phyloP scores from a whole-genome alignment of 2,329 filamentous ascomycete species.

The Penicillium sp. region DNA sequence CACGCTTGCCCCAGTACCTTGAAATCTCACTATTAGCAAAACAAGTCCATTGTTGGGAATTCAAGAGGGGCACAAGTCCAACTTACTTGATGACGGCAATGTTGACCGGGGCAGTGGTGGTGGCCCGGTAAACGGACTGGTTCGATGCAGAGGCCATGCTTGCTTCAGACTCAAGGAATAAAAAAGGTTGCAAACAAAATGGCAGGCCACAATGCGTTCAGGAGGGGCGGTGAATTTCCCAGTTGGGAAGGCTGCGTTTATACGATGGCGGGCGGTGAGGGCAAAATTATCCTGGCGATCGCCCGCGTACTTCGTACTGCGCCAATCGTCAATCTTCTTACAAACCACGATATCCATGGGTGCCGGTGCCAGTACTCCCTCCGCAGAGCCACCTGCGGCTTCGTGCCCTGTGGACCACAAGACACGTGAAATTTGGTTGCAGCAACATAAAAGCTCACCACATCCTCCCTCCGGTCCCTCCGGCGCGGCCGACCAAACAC shows the following conservation, averaged over 20 bases:
- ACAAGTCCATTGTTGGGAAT: conserved; percentile 10
- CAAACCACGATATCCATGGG: conserved; percentile 30
- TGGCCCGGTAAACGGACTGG: conserved; percentile 74
- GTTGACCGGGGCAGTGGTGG: conserved; percentile 95
- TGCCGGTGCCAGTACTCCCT: conserved; percentile 38
- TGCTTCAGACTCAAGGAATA: background rate
- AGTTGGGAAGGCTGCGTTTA: conserved; percentile 15
- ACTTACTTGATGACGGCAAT: conserved; percentile 93
- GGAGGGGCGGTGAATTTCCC: conserved; percentile 16
- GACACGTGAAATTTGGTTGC: conserved; percentile 83
- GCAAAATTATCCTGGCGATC: conserved; percentile 19
- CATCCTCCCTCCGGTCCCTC: conserved; percentile 29
- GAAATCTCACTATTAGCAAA: conserved; percentile 5
- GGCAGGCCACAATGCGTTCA: conserved; percentile 5
- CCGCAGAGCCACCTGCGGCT: conserved; percentile 30
- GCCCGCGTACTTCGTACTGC: conserved; percentile 10
- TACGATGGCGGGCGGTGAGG: conserved; percentile 22
- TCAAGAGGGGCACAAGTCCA: conserved; percentile 22
- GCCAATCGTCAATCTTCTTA: conserved; percentile 17
- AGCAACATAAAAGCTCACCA: conserved; percentile 43
- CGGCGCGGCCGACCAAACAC: conserved; percentile 26
- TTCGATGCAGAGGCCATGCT: conserved; percentile 37
- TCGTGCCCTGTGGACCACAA: conserved; percentile 88
- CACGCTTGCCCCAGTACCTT: conserved; percentile 95
- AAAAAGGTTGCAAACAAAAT: conserved; percentile 1